These are phyloP conservation scores for Rubus parviflorus DNA, from an alignment of 306 rosid species.

Conservation along the genomic window DNA sequence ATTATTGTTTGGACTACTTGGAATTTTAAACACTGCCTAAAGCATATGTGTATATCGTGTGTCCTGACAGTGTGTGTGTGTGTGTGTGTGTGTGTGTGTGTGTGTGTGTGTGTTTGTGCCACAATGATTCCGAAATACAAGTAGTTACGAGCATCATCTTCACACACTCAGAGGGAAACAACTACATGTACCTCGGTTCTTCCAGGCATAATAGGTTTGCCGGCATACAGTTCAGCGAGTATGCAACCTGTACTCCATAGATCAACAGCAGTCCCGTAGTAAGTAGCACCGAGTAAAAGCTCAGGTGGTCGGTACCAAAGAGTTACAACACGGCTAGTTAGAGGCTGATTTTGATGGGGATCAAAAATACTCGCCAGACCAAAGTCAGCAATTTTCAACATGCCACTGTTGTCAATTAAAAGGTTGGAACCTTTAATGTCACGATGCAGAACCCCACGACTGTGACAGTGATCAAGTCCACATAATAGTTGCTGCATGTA, in stretches of 20 bases:
- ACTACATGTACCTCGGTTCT: slow-evolving; percentile 74
- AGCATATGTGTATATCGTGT: not conserved
- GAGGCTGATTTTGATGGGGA: slow-evolving; percentile 70
- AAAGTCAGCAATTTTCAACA: slow-evolving; percentile 84
- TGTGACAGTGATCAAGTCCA: slow-evolving; percentile 92
- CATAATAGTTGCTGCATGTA: slow-evolving; percentile 86
- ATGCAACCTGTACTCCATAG: slow-evolving; percentile 96
- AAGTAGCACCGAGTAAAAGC: slow-evolving; percentile 93
- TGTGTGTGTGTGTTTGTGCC: not conserved
- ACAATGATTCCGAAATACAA: slow-evolving; percentile 9
- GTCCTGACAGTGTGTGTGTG: not conserved
- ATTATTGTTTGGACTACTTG: not conserved
- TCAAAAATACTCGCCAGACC: slow-evolving; percentile 88
- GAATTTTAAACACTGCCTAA: not conserved
- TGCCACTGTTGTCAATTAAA: slow-evolving; percentile 78
- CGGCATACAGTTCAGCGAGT: slow-evolving; percentile 88
- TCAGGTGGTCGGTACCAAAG: slow-evolving; percentile 96
- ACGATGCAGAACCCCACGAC: slow-evolving; percentile 81
- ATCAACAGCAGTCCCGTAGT: slow-evolving; percentile 81
- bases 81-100: not conserved
- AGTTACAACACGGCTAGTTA: slow-evolving; percentile 92
- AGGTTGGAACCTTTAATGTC: slow-evolving; percentile 96
- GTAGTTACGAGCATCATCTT: slow-evolving; percentile 18
- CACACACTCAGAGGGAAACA: slow-evolving; percentile 3
- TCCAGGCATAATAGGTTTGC: slow-evolving; percentile 97